A percentile compares a stretch with the other conserved stretches of the same genome.
phyloP scores from a whole-genome alignment of 495 filamentous ascomycete species.

The Neurospora sp. region DNA sequence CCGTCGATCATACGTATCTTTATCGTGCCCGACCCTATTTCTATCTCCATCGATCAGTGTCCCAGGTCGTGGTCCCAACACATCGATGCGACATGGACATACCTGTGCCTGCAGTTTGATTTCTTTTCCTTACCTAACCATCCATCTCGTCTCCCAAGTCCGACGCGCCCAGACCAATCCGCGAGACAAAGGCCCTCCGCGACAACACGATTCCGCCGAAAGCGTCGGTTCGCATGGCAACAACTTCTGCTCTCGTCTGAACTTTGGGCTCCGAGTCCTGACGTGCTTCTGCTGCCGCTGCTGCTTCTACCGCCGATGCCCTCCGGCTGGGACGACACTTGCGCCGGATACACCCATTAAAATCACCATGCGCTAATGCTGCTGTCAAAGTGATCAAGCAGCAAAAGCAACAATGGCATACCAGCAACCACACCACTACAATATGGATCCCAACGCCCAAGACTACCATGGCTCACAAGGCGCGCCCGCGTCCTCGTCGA shows the following conservation, averaged over 20 bases:
- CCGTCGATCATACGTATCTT: neutral
- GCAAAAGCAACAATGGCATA: conserved; percentile 26
- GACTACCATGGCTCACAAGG: neutral
- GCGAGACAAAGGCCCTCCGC: neutral
- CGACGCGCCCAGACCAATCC: neutral
- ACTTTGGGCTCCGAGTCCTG: neutral
- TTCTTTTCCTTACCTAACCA: neutral
- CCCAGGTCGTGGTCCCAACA: neutral
- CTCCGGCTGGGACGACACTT: neutral
- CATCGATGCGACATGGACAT: neutral
- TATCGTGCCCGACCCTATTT: neutral
- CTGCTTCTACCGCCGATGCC: neutral
- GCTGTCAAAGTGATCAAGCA: conserved; percentile 8
- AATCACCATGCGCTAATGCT: neutral
- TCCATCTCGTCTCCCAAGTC: neutral
- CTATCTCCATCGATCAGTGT: neutral
- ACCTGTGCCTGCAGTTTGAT: neutral
- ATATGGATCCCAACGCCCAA: neutral
- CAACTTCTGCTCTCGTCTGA: neutral
- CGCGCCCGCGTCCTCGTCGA: neutral
- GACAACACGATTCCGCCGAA: neutral
- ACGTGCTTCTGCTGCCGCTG: neutral
- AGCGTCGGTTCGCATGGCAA: neutral
- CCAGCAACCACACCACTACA: conserved; percentile 13
- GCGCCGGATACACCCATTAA: neutral